Conservation (phyloP, 208 protist species). For the Trypanosoma platydactyli region DNA sequence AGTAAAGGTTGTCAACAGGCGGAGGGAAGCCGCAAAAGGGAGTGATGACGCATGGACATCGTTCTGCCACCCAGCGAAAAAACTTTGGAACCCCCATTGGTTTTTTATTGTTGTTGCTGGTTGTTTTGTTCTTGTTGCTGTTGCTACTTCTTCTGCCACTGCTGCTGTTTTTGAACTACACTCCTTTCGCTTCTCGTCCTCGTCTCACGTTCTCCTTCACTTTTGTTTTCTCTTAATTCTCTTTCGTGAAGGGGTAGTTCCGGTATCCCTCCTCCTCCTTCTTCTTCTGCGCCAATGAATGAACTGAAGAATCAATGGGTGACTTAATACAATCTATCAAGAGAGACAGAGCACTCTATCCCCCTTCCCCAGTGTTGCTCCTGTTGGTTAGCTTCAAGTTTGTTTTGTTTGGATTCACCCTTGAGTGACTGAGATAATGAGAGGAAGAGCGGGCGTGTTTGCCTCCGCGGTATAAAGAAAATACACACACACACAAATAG, state of each 20-base stretch:
- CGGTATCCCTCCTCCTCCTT: too few relatives aligned
- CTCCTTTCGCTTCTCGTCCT: constrained; percentile 6
- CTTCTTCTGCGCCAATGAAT: background rate
- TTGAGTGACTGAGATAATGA: too few relatives aligned
- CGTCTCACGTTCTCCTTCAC: background rate
- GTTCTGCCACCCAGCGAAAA: constrained; percentile 97
- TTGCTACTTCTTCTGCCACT: background rate
- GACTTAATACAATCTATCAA: constrained; percentile 11
- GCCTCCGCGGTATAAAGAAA: too few relatives aligned
- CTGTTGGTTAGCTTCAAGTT: too few relatives aligned
- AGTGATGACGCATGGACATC: constrained; percentile 94
- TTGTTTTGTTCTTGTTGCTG: background rate
- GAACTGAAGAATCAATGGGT: constrained; percentile 4
- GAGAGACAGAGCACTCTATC: constrained; percentile 16
- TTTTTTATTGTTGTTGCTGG: background rate
- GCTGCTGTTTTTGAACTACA: background rate
- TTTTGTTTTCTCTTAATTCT: constrained; percentile 14
- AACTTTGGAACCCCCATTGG: constrained; percentile 95
- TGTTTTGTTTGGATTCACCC: too few relatives aligned
- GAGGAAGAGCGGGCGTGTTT: too few relatives aligned
- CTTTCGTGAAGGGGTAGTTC: constrained; percentile 15
- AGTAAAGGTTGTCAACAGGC: constrained; percentile 98
- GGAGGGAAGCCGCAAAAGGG: constrained; percentile 88
- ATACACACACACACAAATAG: constrained; percentile 1
- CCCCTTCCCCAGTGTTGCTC: too few relatives aligned